Conservation (phyloP, 2,329 filamentous ascomycete species). For the Alternaria angustiovoidea region DNA sequence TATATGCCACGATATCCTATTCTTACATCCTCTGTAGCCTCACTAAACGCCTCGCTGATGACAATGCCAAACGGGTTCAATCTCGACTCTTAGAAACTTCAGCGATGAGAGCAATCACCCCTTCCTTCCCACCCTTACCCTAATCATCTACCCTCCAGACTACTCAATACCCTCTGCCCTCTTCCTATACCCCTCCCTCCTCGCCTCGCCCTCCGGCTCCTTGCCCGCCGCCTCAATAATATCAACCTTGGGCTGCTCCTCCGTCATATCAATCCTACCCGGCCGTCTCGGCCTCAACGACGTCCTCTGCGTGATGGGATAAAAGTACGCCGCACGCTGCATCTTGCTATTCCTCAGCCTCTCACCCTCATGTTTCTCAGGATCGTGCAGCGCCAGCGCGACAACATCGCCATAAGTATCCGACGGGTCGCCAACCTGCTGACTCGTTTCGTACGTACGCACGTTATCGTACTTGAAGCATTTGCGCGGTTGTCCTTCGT, state of each 20-base stretch:
- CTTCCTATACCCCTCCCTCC: constrained; percentile 56
- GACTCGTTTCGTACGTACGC: constrained; percentile 67
- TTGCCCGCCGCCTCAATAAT: constrained; percentile 61
- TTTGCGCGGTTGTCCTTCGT: constrained; percentile 58
- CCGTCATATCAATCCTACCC: constrained; percentile 49
- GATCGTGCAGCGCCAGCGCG: constrained; percentile 66
- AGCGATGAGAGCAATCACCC: too few relatives aligned
- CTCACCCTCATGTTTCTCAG: constrained; percentile 50
- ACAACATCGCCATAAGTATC: constrained; percentile 64
- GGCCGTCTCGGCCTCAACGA: constrained; percentile 59
- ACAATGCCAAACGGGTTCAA: background rate
- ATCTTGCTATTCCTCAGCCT: constrained; percentile 46
- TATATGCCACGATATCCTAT: too few relatives aligned
- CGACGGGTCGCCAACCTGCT: constrained; percentile 60
- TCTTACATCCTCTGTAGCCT: too few relatives aligned
- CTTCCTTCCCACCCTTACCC: fast-evolving
- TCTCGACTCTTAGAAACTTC: background rate
- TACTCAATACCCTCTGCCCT: constrained; percentile 52
- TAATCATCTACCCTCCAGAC: too few relatives aligned
- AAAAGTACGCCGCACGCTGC: constrained; percentile 67
- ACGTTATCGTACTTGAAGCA: constrained; percentile 65
- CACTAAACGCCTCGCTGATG: too few relatives aligned
- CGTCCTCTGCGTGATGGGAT: constrained; percentile 66
- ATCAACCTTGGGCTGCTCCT: constrained; percentile 59
- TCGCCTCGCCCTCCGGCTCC: constrained; percentile 60